These are phyloP conservation scores for Papiliotrema nemorosa DNA, from an alignment of 1,284 basidiomycete species.

Conservation along the genomic window DNA sequence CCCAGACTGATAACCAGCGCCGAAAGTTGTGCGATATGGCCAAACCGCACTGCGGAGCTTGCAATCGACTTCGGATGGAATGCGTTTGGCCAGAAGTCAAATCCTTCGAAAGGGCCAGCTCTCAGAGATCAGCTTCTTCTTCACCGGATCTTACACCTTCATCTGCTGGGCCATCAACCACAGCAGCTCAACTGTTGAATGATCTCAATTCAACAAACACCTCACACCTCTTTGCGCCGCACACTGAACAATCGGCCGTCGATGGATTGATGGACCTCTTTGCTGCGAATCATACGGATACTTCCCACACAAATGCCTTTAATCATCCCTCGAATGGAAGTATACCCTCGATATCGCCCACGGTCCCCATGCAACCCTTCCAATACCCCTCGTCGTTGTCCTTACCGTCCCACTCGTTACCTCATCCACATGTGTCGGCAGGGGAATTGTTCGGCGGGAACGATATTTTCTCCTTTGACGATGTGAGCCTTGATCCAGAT, in stretches of 20 bases:
- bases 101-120: background rate
- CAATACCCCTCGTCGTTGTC: background rate
- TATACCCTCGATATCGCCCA: background rate
- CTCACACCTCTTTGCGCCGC: background rate
- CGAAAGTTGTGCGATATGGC: slow-evolving; percentile 31
- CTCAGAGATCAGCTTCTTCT: background rate
- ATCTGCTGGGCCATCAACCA: background rate
- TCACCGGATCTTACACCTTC: background rate
- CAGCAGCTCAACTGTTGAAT: background rate
- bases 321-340: too few relatives aligned
- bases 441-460: slow-evolving; percentile 12
- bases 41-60: slow-evolving; percentile 22
- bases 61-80: slow-evolving; percentile 24
- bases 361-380: background rate
- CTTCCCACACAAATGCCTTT: background rate
- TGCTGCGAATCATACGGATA: background rate
- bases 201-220: background rate
- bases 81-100: slow-evolving; percentile 21
- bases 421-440: slow-evolving; percentile 5
- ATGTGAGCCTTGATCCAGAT: slow-evolving; percentile 12
- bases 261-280: slow-evolving; percentile 6
- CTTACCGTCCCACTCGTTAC: background rate
- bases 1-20: slow-evolving; percentile 27
- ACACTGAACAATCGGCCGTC: slow-evolving; percentile 4
- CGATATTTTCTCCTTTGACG: slow-evolving; percentile 20